phyloP scores from a whole-genome alignment of 2,329 filamentous ascomycete genomes.

The Diaporthe citri region DNA sequence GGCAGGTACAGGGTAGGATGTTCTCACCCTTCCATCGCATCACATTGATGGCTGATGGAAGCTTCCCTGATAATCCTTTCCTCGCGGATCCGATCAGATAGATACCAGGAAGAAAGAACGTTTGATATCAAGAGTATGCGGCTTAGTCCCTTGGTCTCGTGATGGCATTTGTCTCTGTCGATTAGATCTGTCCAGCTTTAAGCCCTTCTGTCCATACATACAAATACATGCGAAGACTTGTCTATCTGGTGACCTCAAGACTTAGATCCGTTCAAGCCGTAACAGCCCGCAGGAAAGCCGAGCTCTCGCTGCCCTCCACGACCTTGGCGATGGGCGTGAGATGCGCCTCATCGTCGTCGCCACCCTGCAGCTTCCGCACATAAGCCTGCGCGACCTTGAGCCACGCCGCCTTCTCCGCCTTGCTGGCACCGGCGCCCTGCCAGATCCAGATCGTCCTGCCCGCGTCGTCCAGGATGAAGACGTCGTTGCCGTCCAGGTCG shows the following conservation, averaged over 20 bases:
- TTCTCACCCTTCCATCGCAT: too few species aligned
- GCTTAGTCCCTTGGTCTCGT: not conserved
- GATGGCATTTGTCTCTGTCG: too few species aligned
- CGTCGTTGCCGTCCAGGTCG: conserved; percentile 70
- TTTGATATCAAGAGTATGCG: not conserved
- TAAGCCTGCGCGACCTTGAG: conserved; percentile 70
- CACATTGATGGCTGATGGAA: too few species aligned
- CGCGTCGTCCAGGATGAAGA: conserved; percentile 72
- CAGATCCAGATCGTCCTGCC: conserved; percentile 74
- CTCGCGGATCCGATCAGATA: too few species aligned
- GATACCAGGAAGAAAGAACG: not conserved
- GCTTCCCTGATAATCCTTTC: too few species aligned
- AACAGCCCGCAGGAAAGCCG: conserved; percentile 64
- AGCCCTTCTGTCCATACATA: not conserved
- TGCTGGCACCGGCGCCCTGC: conserved; percentile 71
- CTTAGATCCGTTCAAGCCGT: conserved; percentile 41
- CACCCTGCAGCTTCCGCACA: conserved; percentile 56
- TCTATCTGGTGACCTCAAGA: too few species aligned
- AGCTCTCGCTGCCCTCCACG: conserved; percentile 66
- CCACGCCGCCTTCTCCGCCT: conserved; percentile 71
- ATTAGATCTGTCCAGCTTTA: not conserved
- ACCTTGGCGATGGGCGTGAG: conserved; percentile 69
- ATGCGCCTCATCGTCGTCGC: conserved; percentile 51
- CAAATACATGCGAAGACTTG: not conserved
- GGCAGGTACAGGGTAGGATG: not conserved